These are phyloP conservation scores for Chrysosphaeria jannelii DNA, from an alignment of 2,329 filamentous ascomycete species.

Conservation along the genomic window DNA sequence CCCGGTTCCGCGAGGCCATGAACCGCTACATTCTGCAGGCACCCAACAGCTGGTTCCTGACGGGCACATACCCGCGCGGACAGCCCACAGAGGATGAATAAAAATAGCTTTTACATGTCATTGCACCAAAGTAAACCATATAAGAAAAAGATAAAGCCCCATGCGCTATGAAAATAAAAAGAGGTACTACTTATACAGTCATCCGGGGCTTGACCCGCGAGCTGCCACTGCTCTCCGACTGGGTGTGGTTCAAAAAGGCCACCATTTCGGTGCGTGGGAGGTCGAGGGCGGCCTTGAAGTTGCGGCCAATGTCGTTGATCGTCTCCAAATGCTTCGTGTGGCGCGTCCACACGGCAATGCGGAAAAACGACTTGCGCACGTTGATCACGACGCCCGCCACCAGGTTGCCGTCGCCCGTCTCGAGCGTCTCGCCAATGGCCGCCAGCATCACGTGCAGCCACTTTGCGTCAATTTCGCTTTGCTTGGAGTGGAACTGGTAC, in stretches of 20 bases:
- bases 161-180: too few relatives aligned
- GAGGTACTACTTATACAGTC: conserved; percentile 47
- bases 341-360: conserved; percentile 90
- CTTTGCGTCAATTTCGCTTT: conserved; percentile 66
- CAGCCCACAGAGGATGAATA: not conserved
- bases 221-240: conserved; percentile 74
- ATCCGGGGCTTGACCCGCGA: conserved; percentile 91
- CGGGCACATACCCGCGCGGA: not conserved
- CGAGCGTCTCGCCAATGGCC: conserved; percentile 90
- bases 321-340: conserved; percentile 70
- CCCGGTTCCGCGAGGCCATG: conserved; percentile 88
- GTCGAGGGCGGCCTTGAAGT: conserved; percentile 79
- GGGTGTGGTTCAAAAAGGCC: conserved; percentile 92
- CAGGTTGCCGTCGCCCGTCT: conserved; percentile 80
- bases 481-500: conserved; percentile 93
- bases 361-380: conserved; percentile 92
- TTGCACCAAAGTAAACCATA: not conserved
- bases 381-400: conserved; percentile 99
- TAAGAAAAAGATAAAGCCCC: not conserved
- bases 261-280: conserved; percentile 47
- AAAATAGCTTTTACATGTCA: not conserved
- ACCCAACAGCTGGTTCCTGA: conserved; percentile 35
- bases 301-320: conserved; percentile 53
- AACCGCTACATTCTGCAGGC: conserved; percentile 35
- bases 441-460: conserved; percentile 95